Conservation (phyloP, 208 protist genomes). For the Wallacemonas rigidus region DNA sequence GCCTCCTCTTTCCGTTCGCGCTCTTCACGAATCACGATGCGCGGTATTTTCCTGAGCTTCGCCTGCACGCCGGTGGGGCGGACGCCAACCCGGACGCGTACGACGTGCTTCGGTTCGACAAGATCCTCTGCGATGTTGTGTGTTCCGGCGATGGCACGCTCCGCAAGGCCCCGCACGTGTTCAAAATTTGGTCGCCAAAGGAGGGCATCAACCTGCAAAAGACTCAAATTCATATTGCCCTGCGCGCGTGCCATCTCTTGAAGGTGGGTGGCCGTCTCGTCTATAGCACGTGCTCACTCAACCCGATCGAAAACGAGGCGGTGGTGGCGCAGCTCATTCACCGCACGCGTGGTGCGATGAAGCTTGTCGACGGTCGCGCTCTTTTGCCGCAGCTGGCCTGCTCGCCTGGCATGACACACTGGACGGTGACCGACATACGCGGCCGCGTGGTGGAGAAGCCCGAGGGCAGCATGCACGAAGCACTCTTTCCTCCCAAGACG, state of each 20-base stretch:
- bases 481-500: constrained; percentile 72
- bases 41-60: constrained; percentile 75
- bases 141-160: constrained; percentile 95
- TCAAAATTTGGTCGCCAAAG: constrained; percentile 82
- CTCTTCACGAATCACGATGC: constrained; percentile 93
- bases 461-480: constrained; percentile 67
- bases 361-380: constrained; percentile 85
- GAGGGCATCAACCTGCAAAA: constrained; percentile 76
- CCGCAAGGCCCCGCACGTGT: constrained; percentile 81
- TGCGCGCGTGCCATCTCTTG: constrained; percentile 78
- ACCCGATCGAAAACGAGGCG: constrained; percentile 96
- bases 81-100: constrained; percentile 41
- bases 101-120: constrained; percentile 88
- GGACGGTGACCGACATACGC: constrained; percentile 77
- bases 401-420: constrained; percentile 77
- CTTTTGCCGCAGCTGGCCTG: constrained; percentile 79
- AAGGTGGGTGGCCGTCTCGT: constrained; percentile 88
- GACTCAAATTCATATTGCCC: constrained; percentile 87
- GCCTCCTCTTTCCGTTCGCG: constrained; percentile 83
- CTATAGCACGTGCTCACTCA: constrained; percentile 97
- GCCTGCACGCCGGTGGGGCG: constrained; percentile 17
- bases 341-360: constrained; percentile 74
- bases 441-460: constrained; percentile 50
- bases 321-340: constrained; percentile 92
- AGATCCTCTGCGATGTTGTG: constrained; percentile 94